Evolutionary conservation across 768 basidiomycete species (phyloP).

Genomic region (Russula virescens): DNA sequence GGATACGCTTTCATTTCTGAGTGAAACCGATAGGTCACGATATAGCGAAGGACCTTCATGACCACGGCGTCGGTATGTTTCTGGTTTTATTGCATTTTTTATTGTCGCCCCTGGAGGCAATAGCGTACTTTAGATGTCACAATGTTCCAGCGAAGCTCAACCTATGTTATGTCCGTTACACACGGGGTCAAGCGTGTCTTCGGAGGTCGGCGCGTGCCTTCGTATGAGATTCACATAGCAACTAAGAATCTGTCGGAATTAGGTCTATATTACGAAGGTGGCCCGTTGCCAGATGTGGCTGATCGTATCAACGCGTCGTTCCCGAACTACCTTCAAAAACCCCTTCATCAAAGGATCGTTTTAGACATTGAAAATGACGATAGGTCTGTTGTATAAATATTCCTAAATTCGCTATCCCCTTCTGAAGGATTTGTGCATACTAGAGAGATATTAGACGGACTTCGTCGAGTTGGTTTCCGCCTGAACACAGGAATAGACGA

Average conservation of each 20-base stretch:
- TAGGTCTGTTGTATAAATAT: constrained; percentile 30
- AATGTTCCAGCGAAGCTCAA: constrained; percentile 33
- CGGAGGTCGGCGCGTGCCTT: constrained; percentile 7
- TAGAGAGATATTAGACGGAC: constrained; percentile 48
- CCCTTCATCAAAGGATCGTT: constrained; percentile 35
- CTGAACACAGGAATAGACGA: constrained; percentile 43
- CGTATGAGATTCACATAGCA: background rate
- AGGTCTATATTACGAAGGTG: constrained; percentile 22
- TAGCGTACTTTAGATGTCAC: constrained; percentile 23
- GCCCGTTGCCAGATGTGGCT: constrained; percentile 39
- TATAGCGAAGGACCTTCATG: constrained; percentile 30
- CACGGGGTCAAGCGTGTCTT: constrained; percentile 23
- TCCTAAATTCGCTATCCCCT: background rate
- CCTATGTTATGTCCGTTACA: constrained; percentile 33
- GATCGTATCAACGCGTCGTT: constrained; percentile 49
- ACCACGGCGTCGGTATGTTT: constrained; percentile 27
- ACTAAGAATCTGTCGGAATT: background rate
- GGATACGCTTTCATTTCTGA: background rate
- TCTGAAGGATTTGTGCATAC: background rate
- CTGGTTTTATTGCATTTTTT: background rate
- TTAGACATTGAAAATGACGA: constrained; percentile 49
- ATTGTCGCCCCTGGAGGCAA: background rate
- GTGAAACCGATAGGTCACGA: constrained; percentile 27
- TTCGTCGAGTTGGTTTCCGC: constrained; percentile 52
- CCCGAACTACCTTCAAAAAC: constrained; percentile 18